Percentiles rank a stretch among this genome's conserved stretches.
phyloP scores from a whole-genome alignment of 2,329 filamentous ascomycete genomes.

The Hymenoscyphus linearis region DNA sequence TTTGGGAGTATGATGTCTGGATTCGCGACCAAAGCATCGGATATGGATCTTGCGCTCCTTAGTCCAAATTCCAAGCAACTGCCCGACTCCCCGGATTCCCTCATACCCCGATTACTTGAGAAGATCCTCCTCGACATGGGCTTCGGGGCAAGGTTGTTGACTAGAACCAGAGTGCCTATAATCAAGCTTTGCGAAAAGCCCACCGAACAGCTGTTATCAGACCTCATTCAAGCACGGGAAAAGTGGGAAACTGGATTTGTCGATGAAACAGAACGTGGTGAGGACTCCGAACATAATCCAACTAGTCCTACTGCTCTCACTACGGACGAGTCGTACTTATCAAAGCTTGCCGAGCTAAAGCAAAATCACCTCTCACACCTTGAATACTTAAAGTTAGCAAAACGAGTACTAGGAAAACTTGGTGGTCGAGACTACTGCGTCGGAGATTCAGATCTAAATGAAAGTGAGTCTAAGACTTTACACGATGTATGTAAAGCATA shows the following conservation, averaged over 20 bases:
- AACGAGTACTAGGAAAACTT: conserved; percentile 26
- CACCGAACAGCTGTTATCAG: conserved; percentile 50
- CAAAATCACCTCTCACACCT: conserved; percentile 29
- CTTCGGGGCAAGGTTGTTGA: conserved; percentile 71
- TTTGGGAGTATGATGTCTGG: conserved; percentile 82
- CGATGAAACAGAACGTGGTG: conserved; percentile 24
- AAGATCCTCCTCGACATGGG: conserved; percentile 67
- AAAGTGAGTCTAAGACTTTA: conserved; percentile 43
- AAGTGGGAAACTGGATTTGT: conserved; percentile 63
- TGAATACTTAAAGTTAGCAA: conserved; percentile 30
- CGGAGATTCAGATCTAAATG: conserved; percentile 19
- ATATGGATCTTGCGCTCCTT: conserved; percentile 82
- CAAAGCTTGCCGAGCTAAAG: conserved; percentile 20
- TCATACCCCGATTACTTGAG: conserved; percentile 70
- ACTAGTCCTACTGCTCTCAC: not conserved
- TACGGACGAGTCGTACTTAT: conserved; percentile 5
- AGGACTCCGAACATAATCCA: conserved; percentile 6
- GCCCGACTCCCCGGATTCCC: conserved; percentile 49
- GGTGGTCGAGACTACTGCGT: conserved; percentile 27
- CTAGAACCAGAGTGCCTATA: conserved; percentile 76
- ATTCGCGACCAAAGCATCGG: conserved; percentile 81
- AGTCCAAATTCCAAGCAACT: conserved; percentile 54
- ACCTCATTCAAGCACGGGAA: conserved; percentile 57
- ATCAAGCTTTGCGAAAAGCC: conserved; percentile 80
- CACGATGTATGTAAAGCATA: conserved; percentile 50